Conservation (phyloP, 345 rosid species). For the Erucastrum elatum region DNA sequence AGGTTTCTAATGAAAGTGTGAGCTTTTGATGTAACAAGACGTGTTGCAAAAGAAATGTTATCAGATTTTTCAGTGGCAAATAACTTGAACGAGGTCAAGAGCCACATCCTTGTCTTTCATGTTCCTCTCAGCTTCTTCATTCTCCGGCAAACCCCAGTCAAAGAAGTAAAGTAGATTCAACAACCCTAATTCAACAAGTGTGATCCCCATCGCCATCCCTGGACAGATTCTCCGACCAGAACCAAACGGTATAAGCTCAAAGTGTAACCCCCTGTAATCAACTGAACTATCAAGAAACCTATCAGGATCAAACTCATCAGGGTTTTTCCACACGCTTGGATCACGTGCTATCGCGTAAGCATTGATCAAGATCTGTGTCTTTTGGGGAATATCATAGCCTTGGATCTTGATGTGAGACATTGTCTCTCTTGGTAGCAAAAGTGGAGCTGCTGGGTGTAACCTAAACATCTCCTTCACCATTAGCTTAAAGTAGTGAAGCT, state of each 20-base stretch:
- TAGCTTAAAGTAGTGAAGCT: slow-evolving; percentile 45
- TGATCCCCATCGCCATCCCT: slow-evolving; percentile 25
- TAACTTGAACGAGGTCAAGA: background rate
- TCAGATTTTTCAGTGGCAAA: background rate
- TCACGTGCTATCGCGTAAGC: slow-evolving; percentile 52
- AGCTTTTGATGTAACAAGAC: background rate
- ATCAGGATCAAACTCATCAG: slow-evolving; percentile 47
- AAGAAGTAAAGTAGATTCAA: slow-evolving; percentile 34
- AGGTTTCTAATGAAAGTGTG: background rate
- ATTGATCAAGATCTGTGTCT: slow-evolving; percentile 43
- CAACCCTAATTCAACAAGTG: slow-evolving; percentile 16
- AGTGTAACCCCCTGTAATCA: slow-evolving; percentile 48
- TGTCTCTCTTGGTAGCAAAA: slow-evolving; percentile 47
- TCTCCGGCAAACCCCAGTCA: slow-evolving; percentile 32
- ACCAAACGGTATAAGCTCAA: slow-evolving; percentile 52
- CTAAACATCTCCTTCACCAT: slow-evolving; percentile 53
- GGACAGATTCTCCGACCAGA: slow-evolving; percentile 41
- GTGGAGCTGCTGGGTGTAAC: slow-evolving; percentile 55
- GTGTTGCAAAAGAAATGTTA: background rate
- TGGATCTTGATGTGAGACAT: slow-evolving; percentile 34
- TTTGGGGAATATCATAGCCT: slow-evolving; percentile 43
- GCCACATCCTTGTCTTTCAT: background rate
- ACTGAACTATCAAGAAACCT: slow-evolving; percentile 42
- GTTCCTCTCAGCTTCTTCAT: slow-evolving; percentile 15
- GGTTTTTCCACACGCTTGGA: slow-evolving; percentile 44